Base-by-base conservation (phyloP, 495 filamentous ascomycete genomes). In the Penicillium flavigenum region DNA sequence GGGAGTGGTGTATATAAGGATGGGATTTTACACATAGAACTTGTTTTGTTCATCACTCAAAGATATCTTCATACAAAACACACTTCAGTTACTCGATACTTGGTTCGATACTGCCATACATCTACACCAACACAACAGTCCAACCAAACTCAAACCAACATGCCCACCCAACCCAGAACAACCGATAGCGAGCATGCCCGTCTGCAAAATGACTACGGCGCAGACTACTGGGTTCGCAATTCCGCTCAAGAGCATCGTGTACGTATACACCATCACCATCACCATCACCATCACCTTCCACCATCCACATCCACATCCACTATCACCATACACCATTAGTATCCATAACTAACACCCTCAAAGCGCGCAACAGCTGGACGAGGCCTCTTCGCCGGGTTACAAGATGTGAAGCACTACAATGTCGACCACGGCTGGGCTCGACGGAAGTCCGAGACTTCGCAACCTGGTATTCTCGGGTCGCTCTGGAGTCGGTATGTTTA, bases 381-480 rank as follows among this genome's bases (percentile, higher is more conserved):
- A 14, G 76, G 76, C 26, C 72, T 79, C 47, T 79, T 79, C 58
- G 73, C 76, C 39, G 76, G 76, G 6, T 64, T 79, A 5, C 76
- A 79, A 52, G 76, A 79, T 44, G 61, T 63, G 12, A 79, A 79
- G 59, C 64, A 69, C 52, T 79, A 79, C 50, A 76, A 75, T 12
- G 76, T 79, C 11, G 73, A 77, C 7, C 44, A 54, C 12, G 76
- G 76, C 29, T 79, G 73, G 73, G 76, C 76, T 5, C 51, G 57
- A 19, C 62, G 66, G 20, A 61, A 63, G 57, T 65, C 66, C 26
- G 48, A 41, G 6, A 51, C 58, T 14, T 14, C 20, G 12, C 60
- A 49, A 22, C 49, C 44, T 29, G 62, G 66, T 10, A 32, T 69
- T 4, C 22, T 69, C 12, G 59, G 49, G 5, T 53, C 59, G 3